Conservation (phyloP, 106 monocot genomes). For the Narthecium ossifragum region DNA sequence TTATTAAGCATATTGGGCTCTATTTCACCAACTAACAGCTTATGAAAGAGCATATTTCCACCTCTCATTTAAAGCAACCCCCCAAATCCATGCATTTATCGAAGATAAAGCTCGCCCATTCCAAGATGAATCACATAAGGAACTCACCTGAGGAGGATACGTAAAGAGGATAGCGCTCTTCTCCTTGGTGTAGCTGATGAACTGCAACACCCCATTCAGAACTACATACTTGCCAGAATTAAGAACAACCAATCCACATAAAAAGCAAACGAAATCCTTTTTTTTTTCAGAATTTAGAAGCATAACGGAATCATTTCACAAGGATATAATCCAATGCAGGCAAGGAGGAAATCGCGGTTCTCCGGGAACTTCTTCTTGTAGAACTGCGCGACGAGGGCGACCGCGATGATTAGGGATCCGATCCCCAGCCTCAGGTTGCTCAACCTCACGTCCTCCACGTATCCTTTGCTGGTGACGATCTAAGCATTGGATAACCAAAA, state of each 20-base stretch:
- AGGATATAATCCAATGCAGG: conserved; percentile 97
- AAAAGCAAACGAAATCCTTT: not conserved
- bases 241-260: not conserved
- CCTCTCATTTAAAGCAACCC: too few species aligned
- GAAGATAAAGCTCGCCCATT: too few species aligned
- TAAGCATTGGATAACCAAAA: conserved; percentile 12
- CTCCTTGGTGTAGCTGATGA: conserved; percentile 81
- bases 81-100: too few species aligned
- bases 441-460: conserved; percentile 60
- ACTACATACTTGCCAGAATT: conserved; percentile 62
- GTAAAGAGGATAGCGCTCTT: conserved; percentile 96
- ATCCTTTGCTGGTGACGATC: conserved; percentile 78
- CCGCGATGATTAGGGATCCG: conserved; percentile 63
- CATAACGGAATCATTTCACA: not conserved
- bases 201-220: conserved; percentile 64
- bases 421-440: conserved; percentile 68
- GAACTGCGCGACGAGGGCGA: conserved; percentile 91
- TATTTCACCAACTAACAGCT: too few species aligned
- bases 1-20: too few species aligned
- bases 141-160: conserved; percentile 75
- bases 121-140: too few species aligned
- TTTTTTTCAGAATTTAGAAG: too few species aligned
- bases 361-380: conserved; percentile 95
- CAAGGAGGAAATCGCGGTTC: conserved; percentile 71
- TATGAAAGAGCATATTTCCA: too few species aligned